A percentile compares a stretch with the other conserved stretches of the same genome.
Evolutionary conservation across 164 flowering plant genomes (phyloP).

Genomic region (Pachysandra terminalis): DNA sequence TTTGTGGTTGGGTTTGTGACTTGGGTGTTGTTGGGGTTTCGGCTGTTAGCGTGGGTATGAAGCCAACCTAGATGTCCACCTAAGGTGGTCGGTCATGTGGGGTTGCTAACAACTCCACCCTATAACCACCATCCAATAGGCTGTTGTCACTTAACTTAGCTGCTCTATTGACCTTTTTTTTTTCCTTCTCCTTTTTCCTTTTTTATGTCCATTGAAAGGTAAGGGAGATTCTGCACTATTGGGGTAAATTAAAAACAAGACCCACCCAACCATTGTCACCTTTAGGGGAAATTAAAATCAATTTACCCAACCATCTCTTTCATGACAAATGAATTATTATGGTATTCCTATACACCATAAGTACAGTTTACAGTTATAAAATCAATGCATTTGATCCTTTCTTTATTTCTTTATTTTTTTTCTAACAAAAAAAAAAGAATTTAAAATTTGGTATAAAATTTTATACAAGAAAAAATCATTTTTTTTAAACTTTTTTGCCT

Average conservation of each 20-base stretch:
- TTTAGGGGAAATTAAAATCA: no score
- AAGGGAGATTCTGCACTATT: constrained; percentile 19
- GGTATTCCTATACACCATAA: no score
- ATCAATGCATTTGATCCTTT: no score
- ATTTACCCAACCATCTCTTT: no score
- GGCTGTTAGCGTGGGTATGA: constrained; percentile 65
- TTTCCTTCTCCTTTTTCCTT: neutral
- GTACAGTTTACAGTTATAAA: no score
- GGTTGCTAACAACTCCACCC: constrained; percentile 28
- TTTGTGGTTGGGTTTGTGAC: neutral
- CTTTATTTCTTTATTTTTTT: no score
- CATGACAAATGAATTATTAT: no score
- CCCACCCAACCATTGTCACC: no score
- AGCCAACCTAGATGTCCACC: constrained; percentile 47
- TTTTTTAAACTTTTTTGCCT: no score
- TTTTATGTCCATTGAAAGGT: constrained; percentile 3
- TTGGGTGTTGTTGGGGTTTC: constrained; percentile 19
- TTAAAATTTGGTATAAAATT: no score
- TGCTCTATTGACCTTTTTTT: neutral
- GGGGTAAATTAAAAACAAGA: neutral
- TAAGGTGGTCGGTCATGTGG: constrained; percentile 43
- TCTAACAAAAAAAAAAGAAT: no score
- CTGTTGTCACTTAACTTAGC: constrained; percentile 13
- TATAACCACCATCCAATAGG: constrained; percentile 12
- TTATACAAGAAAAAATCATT: no score